Percentiles rank a stretch among this genome's conserved stretches.
Evolutionary conservation across 257 asterid species (phyloP).

Genomic region (Gentiana macrophylla): DNA sequence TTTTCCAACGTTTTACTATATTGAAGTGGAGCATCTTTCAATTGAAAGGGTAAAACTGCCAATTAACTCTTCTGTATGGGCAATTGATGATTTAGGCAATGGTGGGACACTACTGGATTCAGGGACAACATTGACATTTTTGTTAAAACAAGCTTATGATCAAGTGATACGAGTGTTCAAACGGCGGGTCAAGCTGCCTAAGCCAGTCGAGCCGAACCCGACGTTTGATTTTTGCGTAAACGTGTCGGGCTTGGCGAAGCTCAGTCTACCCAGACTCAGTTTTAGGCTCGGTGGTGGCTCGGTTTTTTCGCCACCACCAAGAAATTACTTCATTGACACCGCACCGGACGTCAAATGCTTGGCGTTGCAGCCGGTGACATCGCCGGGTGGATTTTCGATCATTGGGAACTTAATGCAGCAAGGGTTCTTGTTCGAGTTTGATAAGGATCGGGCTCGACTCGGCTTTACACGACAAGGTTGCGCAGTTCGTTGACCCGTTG

Average conservation of each 20-base stretch:
- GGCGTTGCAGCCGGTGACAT: constrained; percentile 52
- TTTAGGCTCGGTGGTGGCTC: constrained; percentile 59
- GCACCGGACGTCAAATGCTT: constrained; percentile 49
- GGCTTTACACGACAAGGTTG: constrained; percentile 65
- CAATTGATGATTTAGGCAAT: constrained; percentile 47
- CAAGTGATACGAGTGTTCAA: constrained; percentile 27
- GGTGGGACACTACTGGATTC: constrained; percentile 83
- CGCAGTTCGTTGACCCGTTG: constrained; percentile 23
- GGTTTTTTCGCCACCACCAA: constrained; percentile 44
- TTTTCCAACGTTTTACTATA: constrained; percentile 58
- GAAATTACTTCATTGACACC: constrained; percentile 60
- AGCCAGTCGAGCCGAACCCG: constrained; percentile 20
- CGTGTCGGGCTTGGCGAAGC: constrained; percentile 24
- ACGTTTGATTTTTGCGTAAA: constrained; percentile 63
- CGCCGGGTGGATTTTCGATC: constrained; percentile 41
- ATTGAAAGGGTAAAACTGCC: constrained; percentile 38
- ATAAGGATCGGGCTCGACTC: constrained; percentile 38
- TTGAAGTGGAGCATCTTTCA: constrained; percentile 31
- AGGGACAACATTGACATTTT: constrained; percentile 69
- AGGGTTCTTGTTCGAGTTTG: constrained; percentile 63
- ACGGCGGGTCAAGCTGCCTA: constrained; percentile 42
- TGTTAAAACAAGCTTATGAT: constrained; percentile 48
- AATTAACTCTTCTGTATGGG: constrained; percentile 64
- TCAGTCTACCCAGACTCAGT: constrained; percentile 52
- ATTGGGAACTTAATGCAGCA: constrained; percentile 88